These are phyloP conservation scores for Euryodendron excelsum DNA, from an alignment of 148 eudicot species.

Conservation along the genomic window DNA sequence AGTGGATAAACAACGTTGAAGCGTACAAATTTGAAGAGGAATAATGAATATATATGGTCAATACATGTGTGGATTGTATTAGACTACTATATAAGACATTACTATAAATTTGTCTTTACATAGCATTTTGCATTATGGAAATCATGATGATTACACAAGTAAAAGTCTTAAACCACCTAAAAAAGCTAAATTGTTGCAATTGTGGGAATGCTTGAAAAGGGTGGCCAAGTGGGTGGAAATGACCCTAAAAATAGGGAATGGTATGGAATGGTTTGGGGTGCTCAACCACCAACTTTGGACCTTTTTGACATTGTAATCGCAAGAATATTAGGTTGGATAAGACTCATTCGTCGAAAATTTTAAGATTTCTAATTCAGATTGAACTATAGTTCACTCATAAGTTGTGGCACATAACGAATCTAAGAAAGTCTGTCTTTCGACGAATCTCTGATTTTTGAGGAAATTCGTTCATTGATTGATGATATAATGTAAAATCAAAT, in stretches of 20 bases:
- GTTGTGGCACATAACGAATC: not conserved
- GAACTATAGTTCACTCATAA: not conserved
- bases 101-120: not conserved
- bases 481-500: too few relatives aligned
- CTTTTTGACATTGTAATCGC: constrained; percentile 6
- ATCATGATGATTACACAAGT: constrained; percentile 8
- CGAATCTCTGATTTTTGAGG: not conserved
- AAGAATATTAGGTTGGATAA: not conserved
- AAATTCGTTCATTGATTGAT: not conserved
- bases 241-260: constrained; percentile 11
- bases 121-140: constrained; percentile 3
- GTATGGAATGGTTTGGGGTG: constrained; percentile 17
- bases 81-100: too few relatives aligned
- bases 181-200: not conserved
- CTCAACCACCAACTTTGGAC: constrained; percentile 12
- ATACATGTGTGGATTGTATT: not conserved
- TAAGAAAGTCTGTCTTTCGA: not conserved
- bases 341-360: not conserved
- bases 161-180: constrained; percentile 19
- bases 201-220: not conserved
- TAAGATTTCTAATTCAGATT: too few relatives aligned
- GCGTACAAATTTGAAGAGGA: not conserved
- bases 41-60: not conserved
- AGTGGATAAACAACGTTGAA: not conserved
- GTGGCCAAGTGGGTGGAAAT: constrained; percentile 13